A percentile compares a stretch with the other conserved stretches of the same genome.
Conservation (phyloP, 257 asterid genomes). For the Plantago elongata region DNA sequence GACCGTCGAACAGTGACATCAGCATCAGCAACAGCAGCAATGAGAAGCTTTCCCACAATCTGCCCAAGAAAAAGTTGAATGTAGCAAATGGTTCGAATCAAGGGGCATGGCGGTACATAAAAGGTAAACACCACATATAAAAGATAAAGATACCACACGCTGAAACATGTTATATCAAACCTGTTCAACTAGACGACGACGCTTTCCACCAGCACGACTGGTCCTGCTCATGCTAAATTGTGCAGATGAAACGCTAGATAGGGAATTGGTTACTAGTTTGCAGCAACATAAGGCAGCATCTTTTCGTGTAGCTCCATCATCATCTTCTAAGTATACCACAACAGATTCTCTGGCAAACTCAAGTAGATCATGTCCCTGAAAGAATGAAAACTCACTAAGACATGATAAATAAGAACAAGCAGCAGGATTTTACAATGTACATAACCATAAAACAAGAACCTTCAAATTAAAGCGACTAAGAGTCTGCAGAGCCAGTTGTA, state of each 20-base stretch:
- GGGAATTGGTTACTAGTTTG: slow-evolving; percentile 80
- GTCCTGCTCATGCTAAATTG: slow-evolving; percentile 75
- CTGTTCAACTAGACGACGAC: slow-evolving; percentile 95
- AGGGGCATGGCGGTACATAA: not conserved
- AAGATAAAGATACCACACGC: not conserved
- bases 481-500: slow-evolving; percentile 91
- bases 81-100: not conserved
- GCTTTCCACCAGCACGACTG: slow-evolving; percentile 82
- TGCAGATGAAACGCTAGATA: slow-evolving; percentile 57
- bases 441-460: slow-evolving; percentile 33
- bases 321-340: slow-evolving; percentile 85
- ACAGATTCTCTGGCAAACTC: slow-evolving; percentile 93
- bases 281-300: slow-evolving; percentile 99
- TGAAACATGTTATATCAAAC: slow-evolving; percentile 29
- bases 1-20: slow-evolving; percentile 89
- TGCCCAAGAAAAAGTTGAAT: slow-evolving; percentile 29
- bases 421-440: slow-evolving; percentile 3
- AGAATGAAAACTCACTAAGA: slow-evolving; percentile 18
- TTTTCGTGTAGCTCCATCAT: slow-evolving; percentile 90
- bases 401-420: slow-evolving; percentile 5
- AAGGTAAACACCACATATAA: not conserved
- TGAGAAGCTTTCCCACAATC: slow-evolving; percentile 91
- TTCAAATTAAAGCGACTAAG: slow-evolving; percentile 84
- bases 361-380: slow-evolving; percentile 95
- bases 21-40: slow-evolving; percentile 94